Evolutionary conservation across 2,329 filamentous ascomycete genomes (phyloP), one percentile per base, ranked within the genome.

Genomic region (Exophiala oligosperma): DNA sequence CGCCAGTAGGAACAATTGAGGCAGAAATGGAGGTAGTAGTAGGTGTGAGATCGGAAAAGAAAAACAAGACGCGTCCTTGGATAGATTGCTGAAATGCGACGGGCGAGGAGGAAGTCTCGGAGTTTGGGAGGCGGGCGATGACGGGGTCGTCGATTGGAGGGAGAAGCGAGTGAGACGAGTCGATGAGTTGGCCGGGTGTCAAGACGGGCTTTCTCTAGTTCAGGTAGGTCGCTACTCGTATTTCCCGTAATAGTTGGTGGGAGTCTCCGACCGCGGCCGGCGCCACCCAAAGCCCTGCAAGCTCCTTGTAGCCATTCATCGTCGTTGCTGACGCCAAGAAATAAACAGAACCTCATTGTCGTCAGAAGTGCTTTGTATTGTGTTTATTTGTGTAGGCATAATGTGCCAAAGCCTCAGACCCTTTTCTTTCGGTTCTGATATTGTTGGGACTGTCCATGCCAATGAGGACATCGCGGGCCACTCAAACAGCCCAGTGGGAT

Each of bases 281-380:
- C 32, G 32, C 32, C 4, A 21, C 8, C 43, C 23, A 29, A 48
- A 32, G 24, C 4, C 9, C 3, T 29, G 17, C 26, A 21, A 7
- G 12, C 17, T 5, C 44, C 21, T 14, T 12, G 21, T 4, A 43
- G 49, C 57, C 57, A 59, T 24, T 59, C 57, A 59, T 35, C 35
- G 32, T 52, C 43, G 41, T 41, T 35, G 21, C 37, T 28, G 23
- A 9, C 29, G 57, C 53, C 57, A 48, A 60, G 57, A 56, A 5
- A 46, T 37, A 43, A 56, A 49, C 40, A 43, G 32, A 12, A 23
- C 17, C 40, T 47, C 52, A 56, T 54, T 59, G 64, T 59, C 66
- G 67, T n/a, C 24, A 32, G 3, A 26, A 48, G 21, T 47, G 24
- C 48, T 43, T 24, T 9, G 32, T 35, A 35, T 35, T 48, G 26